These are phyloP conservation scores for Cubamyces sp. DNA, from an alignment of 768 basidiomycete genomes.

Conservation along the genomic window DNA sequence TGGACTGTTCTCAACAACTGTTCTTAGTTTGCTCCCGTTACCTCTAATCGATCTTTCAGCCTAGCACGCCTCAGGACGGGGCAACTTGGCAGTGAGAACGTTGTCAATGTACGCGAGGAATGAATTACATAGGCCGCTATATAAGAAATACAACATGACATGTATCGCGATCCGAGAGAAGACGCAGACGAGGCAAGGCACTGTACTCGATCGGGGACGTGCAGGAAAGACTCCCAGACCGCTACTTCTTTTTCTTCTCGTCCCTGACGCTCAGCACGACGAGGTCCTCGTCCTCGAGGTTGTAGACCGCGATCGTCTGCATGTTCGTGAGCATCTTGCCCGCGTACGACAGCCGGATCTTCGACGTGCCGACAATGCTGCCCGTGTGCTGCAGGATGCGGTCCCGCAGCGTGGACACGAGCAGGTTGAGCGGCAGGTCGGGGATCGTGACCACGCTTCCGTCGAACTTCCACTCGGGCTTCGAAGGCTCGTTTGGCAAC, in stretches of 20 bases:
- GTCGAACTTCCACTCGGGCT: conserved; percentile 93
- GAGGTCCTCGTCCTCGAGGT: conserved; percentile 89
- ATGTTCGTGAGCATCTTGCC: conserved; percentile 89
- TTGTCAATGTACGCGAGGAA: background rate
- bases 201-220: no score
- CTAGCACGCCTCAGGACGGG: no score
- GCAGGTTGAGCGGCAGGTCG: conserved; percentile 80
- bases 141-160: conserved; percentile 19
- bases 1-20: background rate
- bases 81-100: no score
- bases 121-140: conserved; percentile 14
- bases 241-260: conserved; percentile 63
- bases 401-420: conserved; percentile 90
- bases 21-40: background rate
- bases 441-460: conserved; percentile 76
- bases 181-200: background rate
- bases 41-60: no score
- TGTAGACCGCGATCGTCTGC: conserved; percentile 82
- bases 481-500: conserved; percentile 78
- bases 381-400: conserved; percentile 80
- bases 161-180: conserved; percentile 6
- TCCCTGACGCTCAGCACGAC: conserved; percentile 79
- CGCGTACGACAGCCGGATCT: conserved; percentile 76
- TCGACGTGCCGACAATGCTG: conserved; percentile 78
- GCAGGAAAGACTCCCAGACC: background rate